phyloP scores from a whole-genome alignment of 2,329 filamentous ascomycete genomes.

The Colletotrichum abscissum region DNA sequence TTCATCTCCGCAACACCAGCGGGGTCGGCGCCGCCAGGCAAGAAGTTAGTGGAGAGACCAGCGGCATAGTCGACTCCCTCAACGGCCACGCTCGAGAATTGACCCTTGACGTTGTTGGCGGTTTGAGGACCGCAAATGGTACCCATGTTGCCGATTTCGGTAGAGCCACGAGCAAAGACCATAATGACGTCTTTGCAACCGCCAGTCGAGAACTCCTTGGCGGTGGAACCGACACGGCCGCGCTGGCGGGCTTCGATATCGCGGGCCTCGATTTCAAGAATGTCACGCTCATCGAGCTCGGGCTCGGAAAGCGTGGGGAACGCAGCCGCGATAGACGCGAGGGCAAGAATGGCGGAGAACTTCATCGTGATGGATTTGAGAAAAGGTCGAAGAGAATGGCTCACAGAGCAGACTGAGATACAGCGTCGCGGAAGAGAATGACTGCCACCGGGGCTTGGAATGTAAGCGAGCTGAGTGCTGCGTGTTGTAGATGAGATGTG shows the following conservation, averaged over 20 bases:
- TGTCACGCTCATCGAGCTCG: background rate
- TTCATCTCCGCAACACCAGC: conserved; percentile 46
- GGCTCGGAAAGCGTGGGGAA: conserved; percentile 26
- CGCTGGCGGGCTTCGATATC: conserved; percentile 35
- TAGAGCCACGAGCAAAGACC: conserved; percentile 41
- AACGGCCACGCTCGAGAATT: conserved; percentile 39
- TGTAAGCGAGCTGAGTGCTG: conserved; percentile 17
- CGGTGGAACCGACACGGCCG: conserved; percentile 33
- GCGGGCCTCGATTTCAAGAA: conserved; percentile 6
- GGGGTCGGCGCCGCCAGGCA: conserved; percentile 44
- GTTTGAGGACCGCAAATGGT: conserved; percentile 37
- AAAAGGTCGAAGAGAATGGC: background rate
- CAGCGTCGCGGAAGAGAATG: conserved; percentile 17
- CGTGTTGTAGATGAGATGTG: background rate
- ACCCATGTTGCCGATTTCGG: conserved; percentile 38
- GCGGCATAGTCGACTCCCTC: conserved; percentile 49
- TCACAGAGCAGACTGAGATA: conserved; percentile 14
- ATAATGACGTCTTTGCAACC: conserved; percentile 41
- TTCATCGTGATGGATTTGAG: conserved; percentile 33
- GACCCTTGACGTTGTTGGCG: conserved; percentile 37
- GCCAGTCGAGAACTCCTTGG: conserved; percentile 40
- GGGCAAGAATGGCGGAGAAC: conserved; percentile 25
- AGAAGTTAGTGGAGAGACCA: conserved; percentile 45
- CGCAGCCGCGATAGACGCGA: conserved; percentile 34
- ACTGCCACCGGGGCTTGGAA: conserved; percentile 32